Conservation (phyloP, 805 yeast genomes). For the Starmerella asiatica region DNA sequence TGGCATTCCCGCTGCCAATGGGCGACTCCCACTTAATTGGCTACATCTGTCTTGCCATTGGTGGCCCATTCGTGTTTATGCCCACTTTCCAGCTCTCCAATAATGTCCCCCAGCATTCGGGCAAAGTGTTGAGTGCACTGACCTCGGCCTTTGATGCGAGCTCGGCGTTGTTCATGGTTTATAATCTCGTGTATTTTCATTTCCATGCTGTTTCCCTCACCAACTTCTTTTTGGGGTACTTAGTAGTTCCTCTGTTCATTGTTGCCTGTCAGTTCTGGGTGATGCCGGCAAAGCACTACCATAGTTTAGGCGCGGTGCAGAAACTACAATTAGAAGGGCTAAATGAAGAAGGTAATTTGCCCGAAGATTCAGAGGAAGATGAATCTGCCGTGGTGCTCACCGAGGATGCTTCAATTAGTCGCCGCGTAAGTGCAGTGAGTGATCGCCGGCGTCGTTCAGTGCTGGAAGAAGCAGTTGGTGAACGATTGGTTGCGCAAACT, state of each 20-base stretch:
- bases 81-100: constrained; percentile 84
- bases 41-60: constrained; percentile 63
- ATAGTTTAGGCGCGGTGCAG: constrained; percentile 27
- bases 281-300: constrained; percentile 71
- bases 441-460: constrained; percentile 10
- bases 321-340: constrained; percentile 51
- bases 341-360: constrained; percentile 46
- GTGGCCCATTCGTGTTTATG: constrained; percentile 89
- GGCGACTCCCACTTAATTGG: constrained; percentile 64
- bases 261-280: constrained; percentile 56
- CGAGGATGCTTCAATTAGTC: not conserved
- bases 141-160: constrained; percentile 94
- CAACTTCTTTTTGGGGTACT: constrained; percentile 51
- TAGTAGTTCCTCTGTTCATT: constrained; percentile 68
- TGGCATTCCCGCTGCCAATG: constrained; percentile 32
- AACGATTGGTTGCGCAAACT: constrained; percentile 3
- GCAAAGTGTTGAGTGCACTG: constrained; percentile 62
- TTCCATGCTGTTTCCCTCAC: constrained; percentile 32
- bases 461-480: constrained; percentile 11
- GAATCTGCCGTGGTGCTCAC: not conserved
- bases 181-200: constrained; percentile 49
- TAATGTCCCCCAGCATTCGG: constrained; percentile 69
- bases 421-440: constrained; percentile 10
- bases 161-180: constrained; percentile 69
- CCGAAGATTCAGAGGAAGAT: constrained; percentile 5